phyloP scores from a whole-genome alignment of 148 eudicot species.

The Vaccinium macrocarpon region DNA sequence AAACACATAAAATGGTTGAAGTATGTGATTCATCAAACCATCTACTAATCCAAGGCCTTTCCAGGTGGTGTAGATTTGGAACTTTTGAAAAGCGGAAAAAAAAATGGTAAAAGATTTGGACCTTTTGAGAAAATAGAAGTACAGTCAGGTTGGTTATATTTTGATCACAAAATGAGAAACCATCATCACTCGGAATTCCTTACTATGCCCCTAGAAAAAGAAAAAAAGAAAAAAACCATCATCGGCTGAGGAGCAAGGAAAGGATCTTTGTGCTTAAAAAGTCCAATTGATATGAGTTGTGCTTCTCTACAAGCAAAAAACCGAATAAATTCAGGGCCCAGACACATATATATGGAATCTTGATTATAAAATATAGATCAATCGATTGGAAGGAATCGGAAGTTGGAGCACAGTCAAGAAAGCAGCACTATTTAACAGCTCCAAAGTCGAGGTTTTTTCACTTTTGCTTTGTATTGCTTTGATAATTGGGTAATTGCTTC shows the following conservation, averaged over 20 bases:
- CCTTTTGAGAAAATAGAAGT: neutral
- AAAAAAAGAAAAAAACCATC: neutral
- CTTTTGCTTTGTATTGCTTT: neutral
- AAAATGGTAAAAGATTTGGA: no score
- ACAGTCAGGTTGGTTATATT: neutral
- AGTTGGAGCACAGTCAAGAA: neutral
- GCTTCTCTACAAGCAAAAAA: neutral
- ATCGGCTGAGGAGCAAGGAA: neutral
- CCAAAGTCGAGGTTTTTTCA: neutral
- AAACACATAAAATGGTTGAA: no score
- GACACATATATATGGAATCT: no score
- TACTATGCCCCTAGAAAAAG: no score
- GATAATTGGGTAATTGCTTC: neutral
- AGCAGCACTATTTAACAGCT: neutral
- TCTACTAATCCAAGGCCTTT: neutral
- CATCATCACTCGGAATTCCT: neutral
- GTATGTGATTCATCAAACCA: no score
- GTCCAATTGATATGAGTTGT: neutral
- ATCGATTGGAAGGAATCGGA: neutral
- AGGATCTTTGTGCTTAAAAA: neutral
- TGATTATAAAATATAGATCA: neutral
- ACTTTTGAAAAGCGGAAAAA: neutral
- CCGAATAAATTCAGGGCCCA: conserved; percentile 4
- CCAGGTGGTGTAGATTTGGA: neutral
- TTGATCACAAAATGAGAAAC: neutral